Evolutionary conservation across 2,329 filamentous ascomycete genomes (phyloP), one percentile per base, ranked within the genome.

Genomic region (Talaromyces piceae): DNA sequence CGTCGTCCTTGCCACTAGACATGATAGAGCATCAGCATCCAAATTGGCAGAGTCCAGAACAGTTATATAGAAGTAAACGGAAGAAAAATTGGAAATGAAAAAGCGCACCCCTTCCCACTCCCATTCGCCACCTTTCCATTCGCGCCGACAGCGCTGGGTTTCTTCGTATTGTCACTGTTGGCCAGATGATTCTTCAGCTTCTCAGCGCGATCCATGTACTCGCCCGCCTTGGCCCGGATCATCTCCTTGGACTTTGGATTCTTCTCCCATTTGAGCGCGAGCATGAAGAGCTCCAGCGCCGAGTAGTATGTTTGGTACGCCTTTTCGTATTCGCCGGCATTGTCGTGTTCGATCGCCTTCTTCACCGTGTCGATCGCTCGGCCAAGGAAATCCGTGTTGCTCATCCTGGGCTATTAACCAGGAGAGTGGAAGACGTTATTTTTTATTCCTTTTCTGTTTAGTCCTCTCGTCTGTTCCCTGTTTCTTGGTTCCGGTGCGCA

Each of bases 201-300:
- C 77, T 98, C 93, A 57, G 93, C 93, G 56, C 93, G 88, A 73
- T 96, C 91, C 86, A 98, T 95, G 77, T 98, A 98, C 68, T 96
- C 91, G 62, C 79, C 87, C 18, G 91, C 90, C 77, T 97, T 97
- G 61, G 87, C 83, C 61, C 93, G 86, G 70, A 98, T 96, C 81
- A 95, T 95, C 67, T 94, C 90, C 77, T 97, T 97, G 57, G 89
- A 91, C 62, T 91, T 91, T 57, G 87, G 84, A 74, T 96, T 97
- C 81, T 97, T 98, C 76, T 98, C 93, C 91, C 91, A 98, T 78
- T 98, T 98, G 54, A 98, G 80, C 28, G 93, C 93, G 55, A 97
- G 87, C 87, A 98, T 95, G 78, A 97, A 98, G 53, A 97, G 83
- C 73, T 98, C 91, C 61, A 98, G 87, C 47, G 91, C 86, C 60